Evolutionary conservation across 805 yeast genomes (phyloP).

Genomic region (Pichia ethanolica): DNA sequence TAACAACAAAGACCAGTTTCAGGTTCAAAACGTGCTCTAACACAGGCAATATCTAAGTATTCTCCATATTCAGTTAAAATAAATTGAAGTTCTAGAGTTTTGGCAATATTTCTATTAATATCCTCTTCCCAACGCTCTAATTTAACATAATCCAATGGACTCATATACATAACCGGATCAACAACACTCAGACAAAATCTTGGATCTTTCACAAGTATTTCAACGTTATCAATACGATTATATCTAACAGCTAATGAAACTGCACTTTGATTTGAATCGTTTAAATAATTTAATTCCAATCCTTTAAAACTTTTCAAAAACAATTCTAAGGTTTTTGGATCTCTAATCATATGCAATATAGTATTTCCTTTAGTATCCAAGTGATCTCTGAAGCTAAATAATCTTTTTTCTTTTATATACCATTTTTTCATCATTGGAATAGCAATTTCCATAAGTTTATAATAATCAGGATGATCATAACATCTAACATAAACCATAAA

Average conservation of each 20-base stretch:
- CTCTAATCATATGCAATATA: constrained; percentile 60
- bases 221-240: constrained; percentile 54
- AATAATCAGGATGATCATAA: constrained; percentile 69
- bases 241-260: constrained; percentile 64
- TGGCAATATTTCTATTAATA: constrained; percentile 24
- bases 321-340: constrained; percentile 35
- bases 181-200: constrained; percentile 38
- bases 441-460: constrained; percentile 37
- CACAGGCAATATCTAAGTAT: constrained; percentile 25
- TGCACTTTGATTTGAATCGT: constrained; percentile 57
- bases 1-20: constrained; percentile 23
- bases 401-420: constrained; percentile 27
- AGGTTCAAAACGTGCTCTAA: constrained; percentile 27
- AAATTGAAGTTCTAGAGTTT: constrained; percentile 26
- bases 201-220: constrained; percentile 39
- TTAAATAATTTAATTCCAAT: constrained; percentile 52
- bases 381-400: constrained; percentile 51
- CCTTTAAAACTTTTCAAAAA: constrained; percentile 32
- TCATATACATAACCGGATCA: constrained; percentile 27
- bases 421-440: constrained; percentile 38
- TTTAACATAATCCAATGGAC: constrained; percentile 41
- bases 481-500: constrained; percentile 66
- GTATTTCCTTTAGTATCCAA: constrained; percentile 70
- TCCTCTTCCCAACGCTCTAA: constrained; percentile 19
- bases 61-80: constrained; percentile 18